Base-by-base conservation (phyloP, 2,329 filamentous ascomycete species). In the Diaporthe amygdali region DNA sequence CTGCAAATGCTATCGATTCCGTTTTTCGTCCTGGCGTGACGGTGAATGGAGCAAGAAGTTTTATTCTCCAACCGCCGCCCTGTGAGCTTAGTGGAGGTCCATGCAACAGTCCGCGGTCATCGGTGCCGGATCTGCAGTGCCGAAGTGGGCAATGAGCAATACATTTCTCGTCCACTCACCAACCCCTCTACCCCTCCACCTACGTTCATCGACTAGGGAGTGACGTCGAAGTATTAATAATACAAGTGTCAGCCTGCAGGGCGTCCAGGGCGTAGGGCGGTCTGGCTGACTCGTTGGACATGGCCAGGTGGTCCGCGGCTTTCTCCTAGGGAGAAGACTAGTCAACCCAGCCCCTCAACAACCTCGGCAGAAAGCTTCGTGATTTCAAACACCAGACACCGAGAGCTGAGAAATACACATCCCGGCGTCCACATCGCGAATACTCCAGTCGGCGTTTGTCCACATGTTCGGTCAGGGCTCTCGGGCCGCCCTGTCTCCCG, bases 331-430 rank as follows among this genome's bases (percentile, higher is more conserved):
- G 20, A 37, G 32, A 37, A 59, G 27, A 20, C 54, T 20, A 25
- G n/a, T 10, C 46, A 22, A 27, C 34, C 15, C n/a, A n/a, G n/a
- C n/a, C n/a, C n/a, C 55, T 30, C 5, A 20, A n/a, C 17, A 32
- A 25, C 20, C 41, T 47, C 27, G 56, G 27, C 27, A 63, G 20
- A 4, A 34, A 17, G 20, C 6, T 3, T 22, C 10, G 17, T 63
- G 56, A 63, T 63, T 63, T 34, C 56, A 63, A 63, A 63, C 41
- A 63, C 41, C 37, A 10, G 17, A 15, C n/a, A n/a, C n/a, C n/a
- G n/a, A 51, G n/a, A 61, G 56, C 56, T 63, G 30, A 63, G 59
- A 63, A 63, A 63, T 63, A 9, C 41, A 34, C 25, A 47, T 34
- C 6, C 27, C 12, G 12, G 30, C 41, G 17, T 30, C 20, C 30